Conservation (phyloP, 768 basidiomycete species). For the Neoboletus magnificus region DNA sequence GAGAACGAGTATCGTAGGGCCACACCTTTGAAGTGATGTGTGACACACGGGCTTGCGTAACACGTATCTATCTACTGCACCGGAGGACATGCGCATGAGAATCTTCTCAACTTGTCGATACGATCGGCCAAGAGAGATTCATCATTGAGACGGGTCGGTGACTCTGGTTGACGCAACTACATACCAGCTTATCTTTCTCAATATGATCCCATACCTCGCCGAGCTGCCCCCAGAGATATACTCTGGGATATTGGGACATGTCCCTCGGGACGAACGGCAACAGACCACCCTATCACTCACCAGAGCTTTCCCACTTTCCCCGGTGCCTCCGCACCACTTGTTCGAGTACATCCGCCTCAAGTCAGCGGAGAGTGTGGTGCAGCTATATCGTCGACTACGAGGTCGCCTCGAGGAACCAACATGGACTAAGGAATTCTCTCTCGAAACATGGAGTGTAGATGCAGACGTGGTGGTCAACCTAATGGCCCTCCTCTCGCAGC, state of each 20-base stretch:
- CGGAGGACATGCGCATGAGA: neutral
- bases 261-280: conserved; percentile 48
- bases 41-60: neutral
- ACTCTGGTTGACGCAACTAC: neutral
- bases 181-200: neutral
- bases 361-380: conserved; percentile 48
- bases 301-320: conserved; percentile 57
- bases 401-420: conserved; percentile 28
- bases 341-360: conserved; percentile 57
- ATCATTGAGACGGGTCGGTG: neutral
- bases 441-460: conserved; percentile 69
- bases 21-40: conserved; percentile 12
- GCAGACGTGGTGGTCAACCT: conserved; percentile 73
- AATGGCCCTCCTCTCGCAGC: conserved; percentile 50
- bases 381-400: conserved; percentile 56
- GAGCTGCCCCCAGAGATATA: conserved; percentile 67
- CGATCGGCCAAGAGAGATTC: neutral
- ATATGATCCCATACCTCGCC: conserved; percentile 24
- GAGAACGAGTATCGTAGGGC: conserved; percentile 29
- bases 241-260: conserved; percentile 49
- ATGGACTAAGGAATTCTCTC: conserved; percentile 48
- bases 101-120: neutral
- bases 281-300: conserved; percentile 55
- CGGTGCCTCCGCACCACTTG: conserved; percentile 54
- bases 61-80: neutral